Percentiles rank a stretch among this genome's conserved stretches.
phyloP scores from a whole-genome alignment of 345 rosid species.

The Brassica incana region DNA sequence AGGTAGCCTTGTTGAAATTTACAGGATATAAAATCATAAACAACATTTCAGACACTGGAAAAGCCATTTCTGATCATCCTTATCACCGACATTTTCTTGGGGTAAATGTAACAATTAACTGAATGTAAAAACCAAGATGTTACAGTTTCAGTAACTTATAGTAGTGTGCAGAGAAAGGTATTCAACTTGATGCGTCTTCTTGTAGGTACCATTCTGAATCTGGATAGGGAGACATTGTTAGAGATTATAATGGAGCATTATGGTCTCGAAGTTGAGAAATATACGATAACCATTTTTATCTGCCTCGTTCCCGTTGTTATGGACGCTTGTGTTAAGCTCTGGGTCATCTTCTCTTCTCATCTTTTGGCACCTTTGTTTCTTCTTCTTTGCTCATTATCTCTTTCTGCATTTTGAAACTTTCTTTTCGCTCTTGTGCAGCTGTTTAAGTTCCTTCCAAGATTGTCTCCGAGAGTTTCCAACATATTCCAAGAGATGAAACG shows the following conservation, averaged over 20 bases:
- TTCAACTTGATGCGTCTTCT: background rate
- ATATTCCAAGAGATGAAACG: constrained; percentile 80
- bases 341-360: constrained; percentile 55
- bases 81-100: constrained; percentile 73
- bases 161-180: constrained; percentile 2
- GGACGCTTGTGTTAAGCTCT: constrained; percentile 86
- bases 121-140: background rate
- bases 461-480: constrained; percentile 74
- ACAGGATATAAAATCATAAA: constrained; percentile 79
- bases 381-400: constrained; percentile 2
- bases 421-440: constrained; percentile 44
- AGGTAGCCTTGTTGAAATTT: constrained; percentile 95
- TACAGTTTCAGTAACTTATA: background rate
- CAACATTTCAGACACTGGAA: constrained; percentile 84
- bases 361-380: background rate
- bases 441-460: constrained; percentile 79
- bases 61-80: constrained; percentile 86
- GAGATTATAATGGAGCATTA: constrained; percentile 83
- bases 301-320: constrained; percentile 70
- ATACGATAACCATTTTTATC: constrained; percentile 66
- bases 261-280: constrained; percentile 68
- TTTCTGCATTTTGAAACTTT: background rate
- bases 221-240: constrained; percentile 78
- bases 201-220: constrained; percentile 91
- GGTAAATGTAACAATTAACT: constrained; percentile 48